Evolutionary conservation across 1,284 basidiomycete species (phyloP).

Genomic region (Heimioporus retisporus): DNA sequence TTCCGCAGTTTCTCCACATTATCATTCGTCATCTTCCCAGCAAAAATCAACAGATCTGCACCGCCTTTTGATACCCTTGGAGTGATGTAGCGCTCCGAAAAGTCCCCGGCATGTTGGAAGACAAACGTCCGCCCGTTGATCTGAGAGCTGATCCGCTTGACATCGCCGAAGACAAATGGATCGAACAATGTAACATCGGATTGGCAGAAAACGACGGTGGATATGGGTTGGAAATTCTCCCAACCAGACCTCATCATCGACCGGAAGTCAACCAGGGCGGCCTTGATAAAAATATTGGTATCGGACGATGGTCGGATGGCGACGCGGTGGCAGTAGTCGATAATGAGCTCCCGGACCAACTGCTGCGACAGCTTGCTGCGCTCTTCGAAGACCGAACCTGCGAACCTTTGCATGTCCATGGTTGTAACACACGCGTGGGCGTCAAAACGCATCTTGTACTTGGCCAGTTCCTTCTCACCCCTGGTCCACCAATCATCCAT

Average conservation of each 20-base stretch:
- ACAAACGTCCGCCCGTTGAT: slow-evolving; percentile 38
- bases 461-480: slow-evolving; percentile 37
- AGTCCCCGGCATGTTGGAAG: slow-evolving; percentile 32
- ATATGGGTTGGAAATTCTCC: slow-evolving; percentile 32
- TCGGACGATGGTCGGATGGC: slow-evolving; percentile 26
- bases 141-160: slow-evolving; percentile 30
- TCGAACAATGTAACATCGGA: slow-evolving; percentile 28
- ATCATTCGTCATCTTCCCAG: slow-evolving; percentile 20
- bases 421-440: slow-evolving; percentile 46
- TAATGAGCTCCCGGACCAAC: slow-evolving; percentile 30
- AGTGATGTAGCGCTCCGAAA: slow-evolving; percentile 23
- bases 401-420: slow-evolving; percentile 30
- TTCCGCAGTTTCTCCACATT: slow-evolving; percentile 25
- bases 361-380: slow-evolving; percentile 30
- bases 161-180: slow-evolving; percentile 30
- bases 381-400: slow-evolving; percentile 27
- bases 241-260: slow-evolving; percentile 37
- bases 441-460: slow-evolving; percentile 40
- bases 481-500: slow-evolving; percentile 48
- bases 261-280: slow-evolving; percentile 36
- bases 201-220: slow-evolving; percentile 33
- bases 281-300: slow-evolving; percentile 34
- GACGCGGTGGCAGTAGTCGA: slow-evolving; percentile 27
- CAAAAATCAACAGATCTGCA: slow-evolving; percentile 37
- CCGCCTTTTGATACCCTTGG: slow-evolving; percentile 31